Evolutionary conservation across 345 rosid genomes (phyloP).

Genomic region (Trapa incisa): DNA sequence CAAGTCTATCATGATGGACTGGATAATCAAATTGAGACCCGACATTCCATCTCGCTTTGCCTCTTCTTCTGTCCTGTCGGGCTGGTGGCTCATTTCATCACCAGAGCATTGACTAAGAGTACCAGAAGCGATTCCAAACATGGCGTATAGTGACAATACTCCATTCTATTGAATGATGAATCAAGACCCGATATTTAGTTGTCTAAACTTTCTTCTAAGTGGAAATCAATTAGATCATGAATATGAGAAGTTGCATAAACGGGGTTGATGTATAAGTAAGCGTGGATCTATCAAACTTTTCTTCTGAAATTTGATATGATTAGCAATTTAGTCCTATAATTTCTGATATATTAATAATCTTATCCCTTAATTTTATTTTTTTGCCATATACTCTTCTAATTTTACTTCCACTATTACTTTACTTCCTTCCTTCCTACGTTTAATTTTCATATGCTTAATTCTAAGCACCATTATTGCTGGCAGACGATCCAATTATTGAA

Average conservation of each 20-base stretch:
- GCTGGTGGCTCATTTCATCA: slow-evolving; percentile 47
- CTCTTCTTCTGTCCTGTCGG: slow-evolving; percentile 83
- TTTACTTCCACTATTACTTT: slow-evolving; percentile 25
- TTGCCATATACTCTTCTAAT: slow-evolving; percentile 12
- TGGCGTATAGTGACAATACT: neutral
- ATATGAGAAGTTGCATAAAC: slow-evolving; percentile 19
- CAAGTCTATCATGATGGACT: slow-evolving; percentile 78
- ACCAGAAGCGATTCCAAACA: slow-evolving; percentile 10
- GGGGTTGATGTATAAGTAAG: slow-evolving; percentile 19
- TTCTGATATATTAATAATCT: too few species aligned
- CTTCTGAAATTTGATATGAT: too few species aligned
- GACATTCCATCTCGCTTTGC: slow-evolving; percentile 85
- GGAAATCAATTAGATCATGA: slow-evolving; percentile 23
- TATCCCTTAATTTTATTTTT: slow-evolving; percentile 14
- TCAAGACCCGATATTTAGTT: neutral
- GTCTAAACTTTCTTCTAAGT: slow-evolving; percentile 16
- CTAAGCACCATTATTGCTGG: too few species aligned
- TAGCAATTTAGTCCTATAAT: too few species aligned
- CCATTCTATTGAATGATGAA: neutral
- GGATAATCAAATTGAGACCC: slow-evolving; percentile 63
- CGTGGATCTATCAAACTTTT: slow-evolving; percentile 20
- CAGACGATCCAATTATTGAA: too few species aligned
- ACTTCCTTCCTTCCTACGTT: slow-evolving; percentile 12
- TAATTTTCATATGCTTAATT: slow-evolving; percentile 18
- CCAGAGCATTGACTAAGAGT: slow-evolving; percentile 44